A percentile compares a stretch with the other conserved stretches of the same genome.
Conservation (phyloP, 805 yeast species). For the Blastobotrys peoriensis region DNA sequence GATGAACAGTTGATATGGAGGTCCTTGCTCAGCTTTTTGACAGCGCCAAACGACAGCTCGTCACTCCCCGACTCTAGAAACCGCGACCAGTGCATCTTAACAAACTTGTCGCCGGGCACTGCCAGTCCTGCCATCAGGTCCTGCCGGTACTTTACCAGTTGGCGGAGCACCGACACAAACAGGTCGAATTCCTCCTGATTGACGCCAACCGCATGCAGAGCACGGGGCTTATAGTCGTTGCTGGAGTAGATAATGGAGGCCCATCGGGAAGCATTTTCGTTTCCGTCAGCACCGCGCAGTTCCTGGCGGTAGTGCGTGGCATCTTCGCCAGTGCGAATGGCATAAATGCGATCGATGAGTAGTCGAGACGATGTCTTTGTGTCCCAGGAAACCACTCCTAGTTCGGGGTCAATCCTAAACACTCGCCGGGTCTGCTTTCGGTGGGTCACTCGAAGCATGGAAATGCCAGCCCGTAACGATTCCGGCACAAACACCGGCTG, state of each 20-base stretch:
- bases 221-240: slow-evolving; percentile 59
- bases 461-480: slow-evolving; percentile 51
- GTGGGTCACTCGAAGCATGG: slow-evolving; percentile 62
- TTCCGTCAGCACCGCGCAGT: slow-evolving; percentile 49
- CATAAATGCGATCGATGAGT: slow-evolving; percentile 57
- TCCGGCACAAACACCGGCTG: slow-evolving; percentile 37
- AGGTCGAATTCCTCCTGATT: slow-evolving; percentile 46
- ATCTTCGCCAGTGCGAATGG: slow-evolving; percentile 55
- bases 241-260: slow-evolving; percentile 68
- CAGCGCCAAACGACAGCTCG: slow-evolving; percentile 53
- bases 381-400: slow-evolving; percentile 55
- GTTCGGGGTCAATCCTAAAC: slow-evolving; percentile 50
- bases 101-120: slow-evolving; percentile 57
- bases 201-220: slow-evolving; percentile 70
- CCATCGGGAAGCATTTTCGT: slow-evolving; percentile 66
- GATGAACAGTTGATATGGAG: slow-evolving; percentile 68
- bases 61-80: slow-evolving; percentile 20
- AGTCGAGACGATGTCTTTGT: slow-evolving; percentile 40
- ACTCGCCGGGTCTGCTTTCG: slow-evolving; percentile 56
- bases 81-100: slow-evolving; percentile 58
- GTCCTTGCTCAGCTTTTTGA: slow-evolving; percentile 55
- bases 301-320: slow-evolving; percentile 86
- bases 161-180: slow-evolving; percentile 49
- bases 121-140: slow-evolving; percentile 59
- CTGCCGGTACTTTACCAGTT: slow-evolving; percentile 50